These are phyloP conservation scores for Ophiostoma perfectum DNA, from an alignment of 2,329 filamentous ascomycete genomes.

Conservation along the genomic window DNA sequence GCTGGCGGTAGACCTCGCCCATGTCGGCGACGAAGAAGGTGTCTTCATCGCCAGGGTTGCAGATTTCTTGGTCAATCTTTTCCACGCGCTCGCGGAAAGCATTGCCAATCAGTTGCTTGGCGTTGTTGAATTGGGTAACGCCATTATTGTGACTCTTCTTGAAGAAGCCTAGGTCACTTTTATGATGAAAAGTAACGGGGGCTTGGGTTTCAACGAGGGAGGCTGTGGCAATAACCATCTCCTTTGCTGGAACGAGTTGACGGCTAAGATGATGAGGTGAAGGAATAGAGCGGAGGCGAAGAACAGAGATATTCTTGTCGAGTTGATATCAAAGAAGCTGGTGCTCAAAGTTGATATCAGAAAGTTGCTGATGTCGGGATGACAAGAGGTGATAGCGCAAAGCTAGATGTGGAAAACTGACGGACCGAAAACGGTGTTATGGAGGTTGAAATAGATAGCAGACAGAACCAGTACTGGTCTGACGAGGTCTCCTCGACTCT, in stretches of 20 bases:
- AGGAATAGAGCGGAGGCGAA: too few species aligned
- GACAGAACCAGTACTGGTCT: conserved; percentile 82
- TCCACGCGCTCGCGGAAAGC: conserved; percentile 82
- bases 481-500: conserved; percentile 99
- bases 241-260: conserved; percentile 31
- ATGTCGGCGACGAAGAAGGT: conserved; percentile 98
- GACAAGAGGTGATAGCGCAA: not conserved
- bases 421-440: conserved; percentile 53
- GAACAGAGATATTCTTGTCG: too few species aligned
- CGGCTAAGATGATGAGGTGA: not conserved
- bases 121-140: conserved; percentile 36
- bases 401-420: conserved; percentile 23
- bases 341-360: not conserved
- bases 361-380: not conserved
- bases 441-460: conserved; percentile 94
- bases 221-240: conserved; percentile 63
- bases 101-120: conserved; percentile 79
- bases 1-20: conserved; percentile 97
- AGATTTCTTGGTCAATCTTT: conserved; percentile 77
- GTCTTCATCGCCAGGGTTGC: conserved; percentile 90
- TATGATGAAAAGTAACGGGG: conserved; percentile 44
- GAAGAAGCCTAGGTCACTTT: conserved; percentile 44
- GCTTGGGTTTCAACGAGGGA: conserved; percentile 46
- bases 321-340: not conserved
- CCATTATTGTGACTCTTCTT: conserved; percentile 42